A percentile compares a stretch with the other conserved stretches of the same genome.
Conservation (phyloP, 2,329 filamentous ascomycete species). For the Neonectria faginata region DNA sequence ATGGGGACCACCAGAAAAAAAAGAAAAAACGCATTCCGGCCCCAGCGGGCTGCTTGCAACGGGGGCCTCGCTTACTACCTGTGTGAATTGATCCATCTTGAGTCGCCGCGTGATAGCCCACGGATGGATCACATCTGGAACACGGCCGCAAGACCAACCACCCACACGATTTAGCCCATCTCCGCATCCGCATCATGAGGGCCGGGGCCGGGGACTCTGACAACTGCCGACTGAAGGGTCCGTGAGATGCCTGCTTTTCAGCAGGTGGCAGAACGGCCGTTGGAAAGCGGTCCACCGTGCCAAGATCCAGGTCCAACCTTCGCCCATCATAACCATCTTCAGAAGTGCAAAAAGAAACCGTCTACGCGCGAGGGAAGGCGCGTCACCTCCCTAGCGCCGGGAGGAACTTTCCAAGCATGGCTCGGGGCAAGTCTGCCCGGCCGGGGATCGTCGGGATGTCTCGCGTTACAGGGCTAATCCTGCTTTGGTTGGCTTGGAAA, state of each 20-base stretch:
- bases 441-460: slow-evolving; percentile 15
- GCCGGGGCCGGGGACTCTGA: slow-evolving; percentile 2
- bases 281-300: slow-evolving; percentile 11
- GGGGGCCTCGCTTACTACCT: slow-evolving; percentile 16
- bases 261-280: slow-evolving; percentile 3
- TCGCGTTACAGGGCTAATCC: slow-evolving; percentile 8
- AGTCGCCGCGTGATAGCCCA: slow-evolving; percentile 17
- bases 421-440: slow-evolving; percentile 40
- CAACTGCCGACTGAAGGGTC: slow-evolving; percentile 19
- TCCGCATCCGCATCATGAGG: slow-evolving; percentile 12
- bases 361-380: slow-evolving; percentile 6
- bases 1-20: slow-evolving; percentile 7
- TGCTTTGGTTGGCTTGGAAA: slow-evolving; percentile 15
- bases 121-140: neutral
- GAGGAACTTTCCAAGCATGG: slow-evolving; percentile 23
- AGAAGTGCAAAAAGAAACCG: slow-evolving; percentile 14
- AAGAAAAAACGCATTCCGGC: slow-evolving; percentile 5
- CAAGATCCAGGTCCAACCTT: slow-evolving; percentile 17
- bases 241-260: slow-evolving; percentile 18
- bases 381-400: slow-evolving; percentile 23
- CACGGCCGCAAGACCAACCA: slow-evolving; percentile 12
- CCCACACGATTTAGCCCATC: slow-evolving; percentile 24
- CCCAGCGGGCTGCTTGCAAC: slow-evolving; percentile 12
- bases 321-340: slow-evolving; percentile 24
- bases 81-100: slow-evolving; percentile 10